These are phyloP conservation scores for Tricladium varicosporioides DNA, from an alignment of 2,329 filamentous ascomycete species.

Conservation along the genomic window DNA sequence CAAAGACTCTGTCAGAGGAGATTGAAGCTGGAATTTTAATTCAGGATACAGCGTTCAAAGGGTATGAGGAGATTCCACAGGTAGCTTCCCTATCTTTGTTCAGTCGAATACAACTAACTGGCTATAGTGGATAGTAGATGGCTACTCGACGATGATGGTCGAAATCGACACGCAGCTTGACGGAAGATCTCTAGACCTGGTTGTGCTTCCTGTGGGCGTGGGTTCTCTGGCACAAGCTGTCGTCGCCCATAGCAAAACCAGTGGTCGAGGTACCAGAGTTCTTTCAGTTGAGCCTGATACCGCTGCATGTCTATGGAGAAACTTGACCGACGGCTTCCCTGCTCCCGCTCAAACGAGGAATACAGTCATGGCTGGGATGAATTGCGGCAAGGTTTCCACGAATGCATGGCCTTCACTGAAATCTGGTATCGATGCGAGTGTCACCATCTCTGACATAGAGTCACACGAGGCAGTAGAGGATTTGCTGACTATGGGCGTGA, in stretches of 20 bases:
- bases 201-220: slow-evolving; percentile 68
- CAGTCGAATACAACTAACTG: background rate
- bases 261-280: slow-evolving; percentile 41
- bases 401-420: slow-evolving; percentile 45
- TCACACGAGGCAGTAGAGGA: slow-evolving; percentile 41
- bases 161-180: slow-evolving; percentile 65
- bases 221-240: slow-evolving; percentile 73
- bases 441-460: slow-evolving; percentile 43
- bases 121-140: slow-evolving; percentile 68
- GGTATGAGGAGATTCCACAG: slow-evolving; percentile 61
- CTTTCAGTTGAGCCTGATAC: slow-evolving; percentile 69
- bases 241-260: slow-evolving; percentile 60
- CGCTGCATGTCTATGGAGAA: slow-evolving; percentile 56
- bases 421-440: slow-evolving; percentile 41
- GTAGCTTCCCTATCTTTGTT: background rate
- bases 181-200: slow-evolving; percentile 42
- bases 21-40: slow-evolving; percentile 51
- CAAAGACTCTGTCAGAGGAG: slow-evolving; percentile 41
- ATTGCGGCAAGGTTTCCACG: slow-evolving; percentile 47
- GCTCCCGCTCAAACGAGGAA: slow-evolving; percentile 40
- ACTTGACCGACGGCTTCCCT: slow-evolving; percentile 33
- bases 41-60: slow-evolving; percentile 66
- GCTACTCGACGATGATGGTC: slow-evolving; percentile 69
- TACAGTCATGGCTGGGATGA: slow-evolving; percentile 49
- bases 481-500: slow-evolving; percentile 37